A percentile compares a stretch with the other conserved stretches of the same genome.
Conservation (phyloP, 1,139 yeast species). For the Schwanniomyces etchellsii region DNA sequence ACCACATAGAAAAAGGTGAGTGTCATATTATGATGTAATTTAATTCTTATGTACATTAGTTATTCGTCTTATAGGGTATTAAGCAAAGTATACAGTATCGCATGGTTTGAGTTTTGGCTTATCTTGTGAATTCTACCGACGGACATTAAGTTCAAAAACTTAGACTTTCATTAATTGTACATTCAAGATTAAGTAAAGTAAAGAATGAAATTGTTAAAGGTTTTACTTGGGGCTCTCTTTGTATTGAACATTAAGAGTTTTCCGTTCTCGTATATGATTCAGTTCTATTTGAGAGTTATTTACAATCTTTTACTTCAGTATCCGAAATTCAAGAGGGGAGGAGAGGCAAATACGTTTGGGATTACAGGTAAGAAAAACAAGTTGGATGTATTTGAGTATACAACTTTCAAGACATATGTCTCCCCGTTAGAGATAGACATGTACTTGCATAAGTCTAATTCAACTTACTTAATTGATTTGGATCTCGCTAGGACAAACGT, state of each 20-base stretch:
- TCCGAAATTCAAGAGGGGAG: conserved; percentile 13
- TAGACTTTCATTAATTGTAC: too few species aligned
- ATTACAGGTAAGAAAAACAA: conserved; percentile 14
- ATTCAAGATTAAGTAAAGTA: too few species aligned
- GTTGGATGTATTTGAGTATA: conserved; percentile 39
- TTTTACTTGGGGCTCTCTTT: neutral
- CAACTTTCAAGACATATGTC: conserved; percentile 49
- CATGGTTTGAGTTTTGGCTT: neutral
- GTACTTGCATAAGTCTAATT: conserved; percentile 81
- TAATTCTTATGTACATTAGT: neutral
- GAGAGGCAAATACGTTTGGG: conserved; percentile 31
- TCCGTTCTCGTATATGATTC: conserved; percentile 61
- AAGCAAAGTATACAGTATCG: neutral
- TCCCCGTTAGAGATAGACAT: conserved; percentile 80
- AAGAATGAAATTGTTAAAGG: neutral
- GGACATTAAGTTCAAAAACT: too few species aligned
- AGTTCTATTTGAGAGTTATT: conserved; percentile 51
- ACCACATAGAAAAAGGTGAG: conserved; percentile 59
- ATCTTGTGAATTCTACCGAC: neutral
- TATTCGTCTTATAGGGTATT: too few species aligned
- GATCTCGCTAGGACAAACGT: conserved; percentile 73
- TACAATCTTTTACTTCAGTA: conserved; percentile 35
- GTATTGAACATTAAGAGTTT: conserved; percentile 29
- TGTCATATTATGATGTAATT: conserved; percentile 27
- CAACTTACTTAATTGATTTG: conserved; percentile 79